These are phyloP conservation scores for Ogataea nitratoaversa DNA, from an alignment of 805 yeast species.

Conservation along the genomic window DNA sequence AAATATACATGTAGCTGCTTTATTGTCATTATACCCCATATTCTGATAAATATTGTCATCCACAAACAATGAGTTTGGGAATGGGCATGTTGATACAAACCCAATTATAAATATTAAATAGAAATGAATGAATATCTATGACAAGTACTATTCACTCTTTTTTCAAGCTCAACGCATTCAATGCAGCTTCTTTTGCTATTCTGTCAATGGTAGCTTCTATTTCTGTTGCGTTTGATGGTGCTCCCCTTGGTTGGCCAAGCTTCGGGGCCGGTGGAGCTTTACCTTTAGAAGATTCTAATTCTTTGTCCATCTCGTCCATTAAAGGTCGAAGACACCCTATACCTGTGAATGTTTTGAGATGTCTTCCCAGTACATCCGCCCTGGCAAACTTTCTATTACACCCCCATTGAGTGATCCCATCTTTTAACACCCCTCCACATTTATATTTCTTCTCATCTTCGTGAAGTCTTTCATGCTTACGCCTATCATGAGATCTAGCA, in stretches of 20 bases:
- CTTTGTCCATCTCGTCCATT: constrained; percentile 44
- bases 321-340: constrained; percentile 63
- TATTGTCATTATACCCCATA: too few species aligned
- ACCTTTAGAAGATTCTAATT: constrained; percentile 1
- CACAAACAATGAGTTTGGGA: too few species aligned
- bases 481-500: constrained; percentile 74
- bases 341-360: constrained; percentile 73
- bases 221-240: constrained; percentile 2
- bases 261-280: not conserved
- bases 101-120: too few species aligned
- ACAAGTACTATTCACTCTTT: not conserved
- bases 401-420: constrained; percentile 64
- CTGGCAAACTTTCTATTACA: constrained; percentile 72
- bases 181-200: constrained; percentile 21
- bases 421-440: constrained; percentile 58
- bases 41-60: too few species aligned
- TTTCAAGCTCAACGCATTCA: constrained; percentile 8
- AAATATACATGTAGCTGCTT: too few species aligned
- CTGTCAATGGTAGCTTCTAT: constrained; percentile 16
- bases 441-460: constrained; percentile 66
- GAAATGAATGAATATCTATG: not conserved
- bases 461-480: constrained; percentile 73
- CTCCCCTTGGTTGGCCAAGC: not conserved
- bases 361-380: constrained; percentile 74
- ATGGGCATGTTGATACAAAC: too few species aligned